Evolutionary conservation across 2,329 filamentous ascomycete genomes (phyloP).

Genomic region (Diaporthe vexans): DNA sequence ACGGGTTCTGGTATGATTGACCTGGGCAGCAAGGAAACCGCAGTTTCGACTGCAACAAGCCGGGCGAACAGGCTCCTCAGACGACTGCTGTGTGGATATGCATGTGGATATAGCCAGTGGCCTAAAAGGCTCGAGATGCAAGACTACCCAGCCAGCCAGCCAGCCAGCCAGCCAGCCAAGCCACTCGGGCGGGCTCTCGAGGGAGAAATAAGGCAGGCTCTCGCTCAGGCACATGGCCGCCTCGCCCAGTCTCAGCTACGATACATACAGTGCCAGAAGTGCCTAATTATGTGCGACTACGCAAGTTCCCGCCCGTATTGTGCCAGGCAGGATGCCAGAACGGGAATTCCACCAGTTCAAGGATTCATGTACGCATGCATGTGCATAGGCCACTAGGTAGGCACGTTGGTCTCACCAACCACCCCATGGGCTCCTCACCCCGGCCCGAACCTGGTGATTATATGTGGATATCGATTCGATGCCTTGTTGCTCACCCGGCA

Average conservation of each 20-base stretch:
- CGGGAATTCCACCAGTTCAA: neutral
- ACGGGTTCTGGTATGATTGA: neutral
- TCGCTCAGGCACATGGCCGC: constrained; percentile 9
- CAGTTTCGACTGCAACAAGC: constrained; percentile 1
- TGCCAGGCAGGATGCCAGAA: neutral
- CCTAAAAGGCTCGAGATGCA: neutral
- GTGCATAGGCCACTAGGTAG: constrained; percentile 1
- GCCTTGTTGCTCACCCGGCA: neutral
- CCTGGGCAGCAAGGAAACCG: constrained; percentile 21
- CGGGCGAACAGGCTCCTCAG: neutral
- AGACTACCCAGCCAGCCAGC: neutral
- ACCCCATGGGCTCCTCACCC: constrained; percentile 2
- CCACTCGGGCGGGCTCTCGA: neutral
- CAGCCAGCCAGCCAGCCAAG: neutral
- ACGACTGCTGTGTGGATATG: constrained; percentile 5
- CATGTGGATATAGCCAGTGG: constrained; percentile 6
- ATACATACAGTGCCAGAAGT: neutral
- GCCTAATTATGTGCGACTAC: constrained; percentile 8
- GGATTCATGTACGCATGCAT: neutral
- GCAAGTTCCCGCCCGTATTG: neutral
- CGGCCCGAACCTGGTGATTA: neutral
- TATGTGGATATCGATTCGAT: neutral
- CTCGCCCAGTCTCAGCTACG: neutral
- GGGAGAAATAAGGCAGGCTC: constrained; percentile 2
- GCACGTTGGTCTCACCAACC: constrained; percentile 26